These are phyloP conservation scores for Yamadazyma friedrichii DNA, from an alignment of 1,139 yeast genomes.

Conservation along the genomic window DNA sequence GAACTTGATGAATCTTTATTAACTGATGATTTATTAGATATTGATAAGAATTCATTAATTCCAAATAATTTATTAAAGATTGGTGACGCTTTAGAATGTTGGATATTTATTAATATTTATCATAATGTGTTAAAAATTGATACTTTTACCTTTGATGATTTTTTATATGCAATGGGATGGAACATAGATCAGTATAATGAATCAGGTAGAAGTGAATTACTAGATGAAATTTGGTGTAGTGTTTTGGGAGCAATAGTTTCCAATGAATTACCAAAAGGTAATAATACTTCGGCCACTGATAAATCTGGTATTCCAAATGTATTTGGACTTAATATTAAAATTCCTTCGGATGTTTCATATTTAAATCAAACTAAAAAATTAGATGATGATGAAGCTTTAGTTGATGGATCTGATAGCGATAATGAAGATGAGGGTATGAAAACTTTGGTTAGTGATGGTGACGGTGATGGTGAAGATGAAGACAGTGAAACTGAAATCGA, in stretches of 20 bases:
- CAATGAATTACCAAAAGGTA: slow-evolving; percentile 29
- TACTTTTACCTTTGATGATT: slow-evolving; percentile 79
- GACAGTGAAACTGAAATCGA: slow-evolving; percentile 17
- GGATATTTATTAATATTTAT: slow-evolving; percentile 76
- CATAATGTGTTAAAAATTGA: slow-evolving; percentile 63
- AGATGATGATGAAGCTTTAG: slow-evolving; percentile 18
- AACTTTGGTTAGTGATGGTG: slow-evolving; percentile 16
- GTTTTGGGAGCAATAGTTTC: slow-evolving; percentile 47
- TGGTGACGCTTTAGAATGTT: slow-evolving; percentile 58
- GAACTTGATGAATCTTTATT: slow-evolving; percentile 13
- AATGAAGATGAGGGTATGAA: slow-evolving; percentile 22
- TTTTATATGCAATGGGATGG: slow-evolving; percentile 64
- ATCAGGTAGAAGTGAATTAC: slow-evolving; percentile 49
- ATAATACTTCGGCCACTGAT: slow-evolving; percentile 19
- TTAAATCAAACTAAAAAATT: slow-evolving; percentile 18
- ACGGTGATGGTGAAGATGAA: slow-evolving; percentile 18
- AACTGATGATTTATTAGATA: slow-evolving; percentile 12
- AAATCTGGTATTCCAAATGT: slow-evolving; percentile 29
- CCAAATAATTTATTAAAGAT: slow-evolving; percentile 14
- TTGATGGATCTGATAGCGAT: slow-evolving; percentile 27
- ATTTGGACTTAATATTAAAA: slow-evolving; percentile 36
- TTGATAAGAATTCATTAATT: slow-evolving; percentile 12
- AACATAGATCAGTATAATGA: slow-evolving; percentile 41
- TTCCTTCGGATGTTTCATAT: slow-evolving; percentile 37
- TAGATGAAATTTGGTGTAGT: slow-evolving; percentile 75